Percentiles rank a stretch among this genome's conserved stretches.
Evolutionary conservation across 2,329 filamentous ascomycete species (phyloP).

Genomic region (Cytospora paraplurivora): DNA sequence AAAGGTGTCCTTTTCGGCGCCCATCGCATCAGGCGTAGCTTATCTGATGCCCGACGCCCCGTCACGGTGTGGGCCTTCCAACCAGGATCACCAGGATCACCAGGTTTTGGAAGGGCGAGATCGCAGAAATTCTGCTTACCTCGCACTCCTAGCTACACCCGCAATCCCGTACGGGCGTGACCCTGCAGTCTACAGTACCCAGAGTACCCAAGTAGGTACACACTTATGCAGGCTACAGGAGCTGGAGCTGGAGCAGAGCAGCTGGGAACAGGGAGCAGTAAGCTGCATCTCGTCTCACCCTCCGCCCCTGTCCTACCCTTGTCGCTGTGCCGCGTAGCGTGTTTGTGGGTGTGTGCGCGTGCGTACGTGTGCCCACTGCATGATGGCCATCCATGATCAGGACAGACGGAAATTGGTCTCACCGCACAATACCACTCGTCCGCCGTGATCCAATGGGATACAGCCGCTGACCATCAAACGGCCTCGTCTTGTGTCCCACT

Average conservation of each 20-base stretch:
- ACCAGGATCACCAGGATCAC: neutral
- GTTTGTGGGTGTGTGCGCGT: constrained; percentile 15
- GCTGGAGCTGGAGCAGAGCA: neutral
- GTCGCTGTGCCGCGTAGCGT: constrained; percentile 2
- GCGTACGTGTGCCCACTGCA: neutral
- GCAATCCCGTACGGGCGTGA: constrained; percentile 2
- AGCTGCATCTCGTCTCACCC: constrained; percentile 23
- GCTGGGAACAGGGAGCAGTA: neutral
- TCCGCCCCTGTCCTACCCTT: constrained; percentile 21
- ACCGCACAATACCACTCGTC: constrained; percentile 5
- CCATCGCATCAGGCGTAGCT: neutral
- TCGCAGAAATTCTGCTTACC: neutral
- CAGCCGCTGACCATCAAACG: constrained; percentile 18
- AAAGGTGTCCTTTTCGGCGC: neutral
- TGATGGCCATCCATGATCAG: neutral
- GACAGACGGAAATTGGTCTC: constrained; percentile 17
- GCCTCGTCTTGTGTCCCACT: constrained; percentile 8
- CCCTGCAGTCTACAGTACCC: constrained; percentile 10
- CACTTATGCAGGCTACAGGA: constrained; percentile 6
- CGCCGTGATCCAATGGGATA: constrained; percentile 21
- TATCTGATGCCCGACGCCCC: neutral
- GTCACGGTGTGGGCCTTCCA: neutral
- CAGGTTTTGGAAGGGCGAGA: neutral
- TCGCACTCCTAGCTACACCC: neutral
- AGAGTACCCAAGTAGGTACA: too few species aligned